Evolutionary conservation across 495 filamentous ascomycete genomes (phyloP).

Genomic region (Pyronema domesticum): DNA sequence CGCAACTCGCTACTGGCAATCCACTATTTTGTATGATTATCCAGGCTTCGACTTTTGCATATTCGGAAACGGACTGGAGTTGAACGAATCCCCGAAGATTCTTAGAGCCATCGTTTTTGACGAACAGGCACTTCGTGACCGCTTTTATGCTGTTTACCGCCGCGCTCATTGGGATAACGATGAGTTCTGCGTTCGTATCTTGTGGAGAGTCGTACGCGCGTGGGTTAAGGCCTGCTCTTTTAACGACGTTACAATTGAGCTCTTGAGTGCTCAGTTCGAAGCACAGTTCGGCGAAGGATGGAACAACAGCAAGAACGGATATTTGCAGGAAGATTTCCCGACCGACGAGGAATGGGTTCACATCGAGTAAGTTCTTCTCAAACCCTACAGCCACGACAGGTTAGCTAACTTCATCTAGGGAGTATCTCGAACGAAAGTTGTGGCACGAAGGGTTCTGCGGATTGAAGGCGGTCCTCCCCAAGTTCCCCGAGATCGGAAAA

Average conservation of each 20-base stretch:
- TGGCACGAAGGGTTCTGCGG: neutral
- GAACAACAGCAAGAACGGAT: too few relatives aligned
- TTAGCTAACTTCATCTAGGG: neutral
- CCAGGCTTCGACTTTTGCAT: slow-evolving; percentile 2
- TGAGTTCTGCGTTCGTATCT: neutral
- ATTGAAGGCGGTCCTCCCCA: neutral
- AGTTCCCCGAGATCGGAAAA: neutral
- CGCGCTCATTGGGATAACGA: slow-evolving; percentile 1
- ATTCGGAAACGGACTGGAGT: neutral
- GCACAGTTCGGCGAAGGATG: neutral
- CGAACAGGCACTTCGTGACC: neutral
- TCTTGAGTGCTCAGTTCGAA: neutral
- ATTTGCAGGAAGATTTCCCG: neutral
- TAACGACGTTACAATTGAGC: neutral
- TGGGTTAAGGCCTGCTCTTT: neutral
- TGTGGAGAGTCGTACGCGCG: neutral
- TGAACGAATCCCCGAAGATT: neutral
- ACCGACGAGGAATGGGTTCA: neutral
- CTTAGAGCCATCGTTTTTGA: neutral
- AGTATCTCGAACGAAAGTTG: neutral
- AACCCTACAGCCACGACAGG: neutral
- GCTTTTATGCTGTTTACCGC: neutral
- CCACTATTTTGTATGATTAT: slow-evolving; percentile 1
- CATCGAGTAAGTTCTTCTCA: neutral
- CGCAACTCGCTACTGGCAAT: neutral